Evolutionary conservation across 164 flowering plant genomes (phyloP).

Genomic region (Nymphaea thermarum): DNA sequence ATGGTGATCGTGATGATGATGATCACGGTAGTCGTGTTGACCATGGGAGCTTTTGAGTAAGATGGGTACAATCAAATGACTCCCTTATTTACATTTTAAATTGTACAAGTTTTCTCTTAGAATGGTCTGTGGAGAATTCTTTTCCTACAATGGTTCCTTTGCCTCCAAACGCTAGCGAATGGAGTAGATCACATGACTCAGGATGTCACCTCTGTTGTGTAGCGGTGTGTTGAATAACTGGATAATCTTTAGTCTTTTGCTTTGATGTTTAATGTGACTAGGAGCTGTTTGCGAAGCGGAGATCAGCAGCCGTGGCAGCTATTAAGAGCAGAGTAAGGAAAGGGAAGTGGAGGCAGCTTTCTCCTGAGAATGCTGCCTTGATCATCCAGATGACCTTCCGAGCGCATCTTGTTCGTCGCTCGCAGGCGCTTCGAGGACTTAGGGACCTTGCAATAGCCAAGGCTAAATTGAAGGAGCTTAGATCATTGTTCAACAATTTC

Average conservation of each 20-base stretch:
- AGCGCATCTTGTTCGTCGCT: slow-evolving; percentile 67
- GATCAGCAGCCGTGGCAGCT: slow-evolving; percentile 17
- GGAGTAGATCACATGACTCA: too few relatives aligned
- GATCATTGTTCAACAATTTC: slow-evolving; percentile 60
- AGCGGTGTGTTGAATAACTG: too few relatives aligned
- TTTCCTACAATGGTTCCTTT: too few relatives aligned
- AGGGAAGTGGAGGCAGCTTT: slow-evolving; percentile 76
- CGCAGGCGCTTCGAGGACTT: slow-evolving; percentile 69
- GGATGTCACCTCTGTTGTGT: too few relatives aligned
- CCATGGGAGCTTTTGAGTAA: too few relatives aligned
- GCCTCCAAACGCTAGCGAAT: too few relatives aligned
- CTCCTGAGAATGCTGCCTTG: slow-evolving; percentile 77
- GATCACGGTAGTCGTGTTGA: too few relatives aligned
- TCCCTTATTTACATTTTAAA: too few relatives aligned
- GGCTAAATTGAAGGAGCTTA: slow-evolving; percentile 76
- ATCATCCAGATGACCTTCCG: slow-evolving; percentile 69
- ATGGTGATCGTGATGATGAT: too few relatives aligned
- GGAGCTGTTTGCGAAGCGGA: slow-evolving; percentile 61
- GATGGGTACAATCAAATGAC: too few relatives aligned
- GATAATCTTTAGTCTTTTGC: background rate
- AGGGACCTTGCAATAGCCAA: slow-evolving; percentile 83
- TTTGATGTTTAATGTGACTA: background rate
- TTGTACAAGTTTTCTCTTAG: too few relatives aligned
- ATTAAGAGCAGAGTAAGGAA: slow-evolving; percentile 12
- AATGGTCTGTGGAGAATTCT: too few relatives aligned